Evolutionary conservation across 805 yeast genomes (phyloP).

Genomic region (Wickerhamiella azyma): DNA sequence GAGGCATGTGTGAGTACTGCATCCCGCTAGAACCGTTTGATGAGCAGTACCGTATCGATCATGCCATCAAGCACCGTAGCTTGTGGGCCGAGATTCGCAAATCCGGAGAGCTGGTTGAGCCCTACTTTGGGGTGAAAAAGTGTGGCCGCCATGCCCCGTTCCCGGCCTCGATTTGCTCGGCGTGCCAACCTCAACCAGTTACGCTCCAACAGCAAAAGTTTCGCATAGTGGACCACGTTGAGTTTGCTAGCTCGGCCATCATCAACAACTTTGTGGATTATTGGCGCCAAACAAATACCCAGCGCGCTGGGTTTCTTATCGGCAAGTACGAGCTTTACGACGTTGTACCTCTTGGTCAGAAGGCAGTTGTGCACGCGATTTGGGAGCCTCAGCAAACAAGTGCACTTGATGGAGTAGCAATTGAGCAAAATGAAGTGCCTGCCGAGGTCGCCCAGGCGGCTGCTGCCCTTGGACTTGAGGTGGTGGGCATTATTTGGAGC

Average conservation of each 20-base stretch:
- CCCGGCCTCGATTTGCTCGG: slow-evolving; percentile 90
- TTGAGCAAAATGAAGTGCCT: slow-evolving; percentile 30
- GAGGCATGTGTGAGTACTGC: slow-evolving; percentile 97
- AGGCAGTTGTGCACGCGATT: slow-evolving; percentile 86
- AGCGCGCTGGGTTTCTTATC: slow-evolving; percentile 71
- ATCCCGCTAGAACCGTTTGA: slow-evolving; percentile 96
- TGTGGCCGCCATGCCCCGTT: slow-evolving; percentile 87
- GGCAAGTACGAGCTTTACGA: slow-evolving; percentile 72
- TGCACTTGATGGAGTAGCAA: slow-evolving; percentile 71
- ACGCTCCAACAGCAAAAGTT: slow-evolving; percentile 80
- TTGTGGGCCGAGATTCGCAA: slow-evolving; percentile 73
- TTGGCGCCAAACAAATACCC: slow-evolving; percentile 84
- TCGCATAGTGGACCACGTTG: slow-evolving; percentile 97
- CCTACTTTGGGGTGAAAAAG: slow-evolving; percentile 47
- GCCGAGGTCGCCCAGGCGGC: slow-evolving; percentile 41
- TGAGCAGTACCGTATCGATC: slow-evolving; percentile 51
- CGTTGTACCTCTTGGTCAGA: slow-evolving; percentile 80
- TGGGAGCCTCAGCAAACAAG: slow-evolving; percentile 86
- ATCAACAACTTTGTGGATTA: slow-evolving; percentile 75
- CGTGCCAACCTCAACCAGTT: slow-evolving; percentile 93
- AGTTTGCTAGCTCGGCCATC: slow-evolving; percentile 59
- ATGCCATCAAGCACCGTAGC: slow-evolving; percentile 76
- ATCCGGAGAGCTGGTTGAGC: slow-evolving; percentile 56
- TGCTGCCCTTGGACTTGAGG: slow-evolving; percentile 43
- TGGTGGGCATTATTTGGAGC: slow-evolving; percentile 77